Conservation (phyloP, 2,329 filamentous ascomycete genomes). For the Colletotrichum sublineola region DNA sequence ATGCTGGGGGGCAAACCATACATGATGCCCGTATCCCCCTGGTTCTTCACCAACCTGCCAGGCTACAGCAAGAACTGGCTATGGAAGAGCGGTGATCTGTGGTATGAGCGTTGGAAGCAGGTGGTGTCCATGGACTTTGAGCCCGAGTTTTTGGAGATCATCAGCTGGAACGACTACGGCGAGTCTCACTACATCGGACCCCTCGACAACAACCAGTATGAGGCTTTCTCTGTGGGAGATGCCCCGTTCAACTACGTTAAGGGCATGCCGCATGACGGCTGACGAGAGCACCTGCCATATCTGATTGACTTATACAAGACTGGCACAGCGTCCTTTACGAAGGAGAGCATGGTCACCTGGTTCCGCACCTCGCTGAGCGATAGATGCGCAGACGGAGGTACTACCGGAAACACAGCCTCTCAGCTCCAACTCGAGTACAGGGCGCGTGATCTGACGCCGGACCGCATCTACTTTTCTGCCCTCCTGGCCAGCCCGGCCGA, state of each 20-base stretch:
- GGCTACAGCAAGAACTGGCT: conserved; percentile 67
- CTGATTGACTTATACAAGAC: conserved; percentile 64
- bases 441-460: conserved; percentile 38
- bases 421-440: conserved; percentile 45
- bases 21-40: conserved; percentile 69
- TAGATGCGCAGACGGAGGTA: conserved; percentile 47
- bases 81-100: conserved; percentile 70
- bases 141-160: conserved; percentile 60
- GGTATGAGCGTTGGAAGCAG: conserved; percentile 69
- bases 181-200: conserved; percentile 68
- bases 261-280: conserved; percentile 63
- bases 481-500: conserved; percentile 42
- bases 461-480: conserved; percentile 46
- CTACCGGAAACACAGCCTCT: conserved; percentile 47
- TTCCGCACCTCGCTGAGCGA: conserved; percentile 47
- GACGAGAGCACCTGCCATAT: conserved; percentile 62
- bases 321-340: conserved; percentile 47
- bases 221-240: conserved; percentile 6
- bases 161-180: conserved; percentile 63
- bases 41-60: conserved; percentile 71
- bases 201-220: conserved; percentile 49
- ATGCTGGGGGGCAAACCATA: conserved; percentile 62
- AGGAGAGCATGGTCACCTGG: conserved; percentile 50
- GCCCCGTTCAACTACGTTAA: conserved; percentile 62
- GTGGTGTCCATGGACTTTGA: conserved; percentile 64